Base-by-base conservation (phyloP, 495 filamentous ascomycete genomes). In the Filosporella fistucella region DNA sequence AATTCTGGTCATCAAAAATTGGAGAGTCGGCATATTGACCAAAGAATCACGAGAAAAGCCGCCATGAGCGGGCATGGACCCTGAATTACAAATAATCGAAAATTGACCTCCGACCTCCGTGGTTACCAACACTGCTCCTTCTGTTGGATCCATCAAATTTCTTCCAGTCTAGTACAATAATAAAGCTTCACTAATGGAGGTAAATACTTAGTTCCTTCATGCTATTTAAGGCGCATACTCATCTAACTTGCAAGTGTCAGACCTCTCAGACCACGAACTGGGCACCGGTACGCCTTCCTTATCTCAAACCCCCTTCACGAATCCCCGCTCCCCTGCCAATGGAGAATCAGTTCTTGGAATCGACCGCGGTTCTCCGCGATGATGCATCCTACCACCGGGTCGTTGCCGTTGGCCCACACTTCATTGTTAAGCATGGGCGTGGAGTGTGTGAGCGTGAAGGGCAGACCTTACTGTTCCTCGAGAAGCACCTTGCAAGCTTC, bases 391-490 rank as follows among this genome's bases (percentile, higher is more conserved):
- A 43, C 39, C 42, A 34, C 14, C 42, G 42, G 8, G 28, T 45
- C 13, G 42, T 45, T 34, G 37, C 16, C 22, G 49, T 45, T 34
- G 42, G 42, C 2, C 24, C 25, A 34, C 30, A 45, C 42, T 57
- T 54, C 40, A 51, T 57, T 14, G 51, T 54, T 25, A 57, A 57
- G 46, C 43, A 54, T 36, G 54, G 54, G 16, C 38, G n/a, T 36
- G 30, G 12, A 2, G 32, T 54, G 21, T 11, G 21, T 20, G 44
- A 50, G 24, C 40, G 37, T 25, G 55, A 58, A 55, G 55, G 55
- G n/a, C 41, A 58, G 18, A 47, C 39, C n/a, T 37, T 58, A 18
- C 46, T 51, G 14, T 55, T 42, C 26, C 46, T 58, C 9, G 46
- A 55, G 28, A 55, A 55, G 17, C 45, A 48, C 28, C 45, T 29